A percentile compares a stretch with the other conserved stretches of the same genome.
These are phyloP conservation scores for Dianthus caryophyllus DNA, from an alignment of 148 eudicot genomes.

Conservation along the genomic window DNA sequence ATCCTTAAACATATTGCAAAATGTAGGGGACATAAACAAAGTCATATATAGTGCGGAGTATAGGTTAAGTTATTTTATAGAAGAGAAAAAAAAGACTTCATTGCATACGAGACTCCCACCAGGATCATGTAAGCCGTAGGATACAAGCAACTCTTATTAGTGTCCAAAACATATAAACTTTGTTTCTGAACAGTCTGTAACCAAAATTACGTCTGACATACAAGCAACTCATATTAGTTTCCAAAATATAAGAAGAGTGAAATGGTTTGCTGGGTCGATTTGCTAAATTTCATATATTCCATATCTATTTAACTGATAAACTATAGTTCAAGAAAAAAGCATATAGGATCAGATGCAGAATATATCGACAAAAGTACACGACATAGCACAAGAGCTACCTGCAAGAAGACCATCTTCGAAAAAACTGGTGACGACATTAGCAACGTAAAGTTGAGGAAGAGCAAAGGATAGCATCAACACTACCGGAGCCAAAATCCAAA, in stretches of 20 bases:
- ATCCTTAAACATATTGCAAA: not conserved
- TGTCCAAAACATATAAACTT: too few relatives aligned
- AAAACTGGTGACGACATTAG: constrained; percentile 33
- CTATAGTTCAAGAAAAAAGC: not conserved
- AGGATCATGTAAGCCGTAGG: too few relatives aligned
- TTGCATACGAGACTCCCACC: too few relatives aligned
- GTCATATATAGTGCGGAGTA: not conserved
- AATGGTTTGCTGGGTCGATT: too few relatives aligned
- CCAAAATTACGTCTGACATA: too few relatives aligned
- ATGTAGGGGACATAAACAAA: not conserved
- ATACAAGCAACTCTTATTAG: too few relatives aligned
- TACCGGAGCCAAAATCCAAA: constrained; percentile 71
- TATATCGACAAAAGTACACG: not conserved
- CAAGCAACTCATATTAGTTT: too few relatives aligned
- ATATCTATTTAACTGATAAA: not conserved
- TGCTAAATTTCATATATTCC: too few relatives aligned
- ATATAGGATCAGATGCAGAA: not conserved
- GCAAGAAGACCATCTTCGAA: constrained; percentile 45
- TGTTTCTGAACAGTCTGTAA: too few relatives aligned
- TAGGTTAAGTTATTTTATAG: not conserved
- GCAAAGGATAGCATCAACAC: constrained; percentile 58
- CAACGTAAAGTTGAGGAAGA: constrained; percentile 60
- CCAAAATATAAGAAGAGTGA: not conserved
- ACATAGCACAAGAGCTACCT: constrained; percentile 31
- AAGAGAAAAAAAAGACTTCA: too few relatives aligned